Evolutionary conservation across 768 basidiomycete species (phyloP).

Genomic region (Russula dissimulans): DNA sequence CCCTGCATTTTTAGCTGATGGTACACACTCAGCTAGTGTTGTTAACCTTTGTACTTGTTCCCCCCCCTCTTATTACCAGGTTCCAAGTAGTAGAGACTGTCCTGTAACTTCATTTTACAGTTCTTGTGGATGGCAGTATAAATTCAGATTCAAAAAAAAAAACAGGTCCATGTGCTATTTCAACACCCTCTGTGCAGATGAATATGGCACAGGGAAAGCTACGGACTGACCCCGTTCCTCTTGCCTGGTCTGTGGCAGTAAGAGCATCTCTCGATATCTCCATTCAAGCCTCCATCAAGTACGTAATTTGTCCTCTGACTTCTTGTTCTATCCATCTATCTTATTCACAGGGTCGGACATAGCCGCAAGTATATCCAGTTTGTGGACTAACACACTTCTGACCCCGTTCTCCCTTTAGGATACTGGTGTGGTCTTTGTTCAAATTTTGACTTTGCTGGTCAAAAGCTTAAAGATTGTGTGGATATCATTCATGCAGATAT

Average conservation of each 20-base stretch:
- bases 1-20: no score
- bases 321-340: not conserved
- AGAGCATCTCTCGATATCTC: not conserved
- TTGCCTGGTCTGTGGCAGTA: not conserved
- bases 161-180: not conserved
- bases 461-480: conserved; percentile 64
- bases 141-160: no score
- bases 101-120: no score
- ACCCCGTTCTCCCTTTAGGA: not conserved
- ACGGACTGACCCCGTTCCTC: not conserved
- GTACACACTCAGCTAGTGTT: no score
- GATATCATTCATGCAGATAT: not conserved
- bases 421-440: conserved; percentile 1
- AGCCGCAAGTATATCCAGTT: not conserved
- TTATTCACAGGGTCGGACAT: not conserved
- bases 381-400: not conserved
- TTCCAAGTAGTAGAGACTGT: no score
- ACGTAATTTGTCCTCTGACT: not conserved
- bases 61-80: no score
- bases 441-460: conserved; percentile 23
- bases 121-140: no score
- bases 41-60: no score
- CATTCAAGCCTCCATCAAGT: not conserved
- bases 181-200: not conserved
- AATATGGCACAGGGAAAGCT: not conserved